phyloP scores from a whole-genome alignment of 805 yeast species.

The Danielozyma ontarioensis region DNA sequence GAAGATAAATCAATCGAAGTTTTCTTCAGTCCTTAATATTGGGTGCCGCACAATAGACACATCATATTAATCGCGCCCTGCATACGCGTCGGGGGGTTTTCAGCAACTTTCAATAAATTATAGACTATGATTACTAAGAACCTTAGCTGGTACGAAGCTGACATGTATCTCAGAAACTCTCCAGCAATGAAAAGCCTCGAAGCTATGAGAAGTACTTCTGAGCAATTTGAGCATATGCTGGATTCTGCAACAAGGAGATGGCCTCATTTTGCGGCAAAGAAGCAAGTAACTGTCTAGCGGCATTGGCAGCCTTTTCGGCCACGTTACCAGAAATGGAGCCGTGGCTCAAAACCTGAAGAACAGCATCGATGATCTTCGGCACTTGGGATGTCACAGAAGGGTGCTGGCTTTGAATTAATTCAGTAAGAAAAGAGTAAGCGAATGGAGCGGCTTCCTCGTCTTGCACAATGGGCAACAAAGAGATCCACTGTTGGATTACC shows the following conservation, averaged over 20 bases:
- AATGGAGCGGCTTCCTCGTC: conserved; percentile 88
- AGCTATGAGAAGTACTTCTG: conserved; percentile 60
- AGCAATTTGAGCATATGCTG: conserved; percentile 55
- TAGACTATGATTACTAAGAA: too few relatives aligned
- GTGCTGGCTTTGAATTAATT: conserved; percentile 64
- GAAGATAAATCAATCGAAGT: too few relatives aligned
- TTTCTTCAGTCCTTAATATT: too few relatives aligned
- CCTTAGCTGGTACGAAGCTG: too few relatives aligned
- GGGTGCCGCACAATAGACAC: too few relatives aligned
- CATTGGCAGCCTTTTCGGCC: conserved; percentile 58
- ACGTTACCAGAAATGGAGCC: conserved; percentile 63
- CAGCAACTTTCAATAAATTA: too few relatives aligned
- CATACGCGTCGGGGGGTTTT: too few relatives aligned
- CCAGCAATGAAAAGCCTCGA: too few relatives aligned
- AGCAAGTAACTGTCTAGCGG: conserved; percentile 60
- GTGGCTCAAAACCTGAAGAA: conserved; percentile 70
- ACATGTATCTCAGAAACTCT: too few relatives aligned
- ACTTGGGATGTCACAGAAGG: conserved; percentile 49
- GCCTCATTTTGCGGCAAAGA: conserved; percentile 68
- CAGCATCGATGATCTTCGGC: conserved; percentile 59
- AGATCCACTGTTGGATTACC: conserved; percentile 72
- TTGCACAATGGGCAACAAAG: conserved; percentile 71
- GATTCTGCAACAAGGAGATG: conserved; percentile 56
- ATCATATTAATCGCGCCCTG: too few relatives aligned
- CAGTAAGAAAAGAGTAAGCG: conserved; percentile 70